Percentiles rank a stretch among this genome's conserved stretches.
phyloP scores from a whole-genome alignment of 805 yeast genomes.

The Cephaloascus fragrans region DNA sequence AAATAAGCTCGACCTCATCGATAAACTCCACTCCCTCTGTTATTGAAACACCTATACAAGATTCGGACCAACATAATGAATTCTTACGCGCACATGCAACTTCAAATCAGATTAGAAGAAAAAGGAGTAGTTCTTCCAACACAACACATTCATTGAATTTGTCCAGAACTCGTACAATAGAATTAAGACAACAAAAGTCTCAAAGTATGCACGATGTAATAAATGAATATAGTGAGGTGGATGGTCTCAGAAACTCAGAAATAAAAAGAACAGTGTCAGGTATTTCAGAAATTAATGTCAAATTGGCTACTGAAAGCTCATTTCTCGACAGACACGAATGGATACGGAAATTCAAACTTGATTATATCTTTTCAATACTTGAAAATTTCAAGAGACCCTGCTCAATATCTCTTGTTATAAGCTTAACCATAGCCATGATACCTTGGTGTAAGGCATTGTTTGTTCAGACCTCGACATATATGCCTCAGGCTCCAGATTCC shows the following conservation, averaged over 20 bases:
- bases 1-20: neutral
- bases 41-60: conserved; percentile 1
- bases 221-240: conserved; percentile 37
- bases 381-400: conserved; percentile 61
- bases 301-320: conserved; percentile 1
- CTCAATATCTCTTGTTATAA: conserved; percentile 56
- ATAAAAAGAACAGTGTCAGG: conserved; percentile 11
- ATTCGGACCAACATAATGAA: conserved; percentile 11
- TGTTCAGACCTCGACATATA: conserved; percentile 15
- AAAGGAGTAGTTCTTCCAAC: neutral
- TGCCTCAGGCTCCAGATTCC: conserved; percentile 76
- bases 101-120: conserved; percentile 2
- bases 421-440: conserved; percentile 67
- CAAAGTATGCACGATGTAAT: conserved; percentile 29
- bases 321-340: neutral
- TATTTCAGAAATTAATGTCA: conserved; percentile 13
- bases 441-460: conserved; percentile 68
- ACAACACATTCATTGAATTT: conserved; percentile 1
- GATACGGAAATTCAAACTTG: neutral
- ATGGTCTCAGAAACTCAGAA: conserved; percentile 16
- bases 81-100: conserved; percentile 9
- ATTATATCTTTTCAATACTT: conserved; percentile 10
- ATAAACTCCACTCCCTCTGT: neutral
- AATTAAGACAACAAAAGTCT: conserved; percentile 14
- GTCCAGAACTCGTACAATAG: conserved; percentile 12